phyloP scores from a whole-genome alignment of 768 basidiomycete genomes.

The Polyporus arcularius region DNA sequence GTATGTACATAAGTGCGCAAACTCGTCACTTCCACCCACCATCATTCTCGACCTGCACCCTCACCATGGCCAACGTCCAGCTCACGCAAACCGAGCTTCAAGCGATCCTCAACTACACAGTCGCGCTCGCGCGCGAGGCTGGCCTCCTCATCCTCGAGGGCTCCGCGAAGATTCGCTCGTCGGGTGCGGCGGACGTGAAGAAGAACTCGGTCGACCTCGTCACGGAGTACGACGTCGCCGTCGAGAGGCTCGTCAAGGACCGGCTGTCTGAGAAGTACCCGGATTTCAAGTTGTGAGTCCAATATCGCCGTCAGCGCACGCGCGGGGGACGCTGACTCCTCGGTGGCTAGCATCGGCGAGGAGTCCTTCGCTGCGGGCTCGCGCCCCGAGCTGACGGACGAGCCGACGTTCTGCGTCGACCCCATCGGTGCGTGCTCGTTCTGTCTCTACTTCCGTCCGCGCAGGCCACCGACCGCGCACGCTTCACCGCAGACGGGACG shows the following conservation, averaged over 20 bases:
- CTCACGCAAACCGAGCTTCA: slow-evolving; percentile 50
- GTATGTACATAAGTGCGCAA: background rate
- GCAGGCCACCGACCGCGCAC: background rate
- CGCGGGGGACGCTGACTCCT: background rate
- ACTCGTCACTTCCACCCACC: background rate
- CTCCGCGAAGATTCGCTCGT: slow-evolving; percentile 68
- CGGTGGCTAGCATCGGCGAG: slow-evolving; percentile 76
- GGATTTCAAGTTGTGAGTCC: slow-evolving; percentile 76
- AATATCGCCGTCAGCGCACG: background rate
- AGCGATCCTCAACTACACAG: slow-evolving; percentile 66
- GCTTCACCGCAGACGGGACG: slow-evolving; percentile 62
- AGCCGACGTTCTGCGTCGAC: slow-evolving; percentile 95
- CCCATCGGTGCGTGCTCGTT: slow-evolving; percentile 68
- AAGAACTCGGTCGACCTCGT: slow-evolving; percentile 94
- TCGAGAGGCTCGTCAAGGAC: slow-evolving; percentile 80
- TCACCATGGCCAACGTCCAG: slow-evolving; percentile 30
- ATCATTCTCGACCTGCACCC: background rate
- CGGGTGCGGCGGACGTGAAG: slow-evolving; percentile 70
- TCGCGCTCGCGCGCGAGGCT: slow-evolving; percentile 70
- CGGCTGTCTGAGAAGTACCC: slow-evolving; percentile 71
- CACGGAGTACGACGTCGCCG: slow-evolving; percentile 90
- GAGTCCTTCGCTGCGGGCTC: slow-evolving; percentile 86
- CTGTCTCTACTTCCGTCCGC: background rate
- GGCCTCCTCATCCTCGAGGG: slow-evolving; percentile 78
- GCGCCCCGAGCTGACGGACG: slow-evolving; percentile 71